Evolutionary conservation across 768 basidiomycete genomes (phyloP).

Genomic region (Tulasnella sp.): DNA sequence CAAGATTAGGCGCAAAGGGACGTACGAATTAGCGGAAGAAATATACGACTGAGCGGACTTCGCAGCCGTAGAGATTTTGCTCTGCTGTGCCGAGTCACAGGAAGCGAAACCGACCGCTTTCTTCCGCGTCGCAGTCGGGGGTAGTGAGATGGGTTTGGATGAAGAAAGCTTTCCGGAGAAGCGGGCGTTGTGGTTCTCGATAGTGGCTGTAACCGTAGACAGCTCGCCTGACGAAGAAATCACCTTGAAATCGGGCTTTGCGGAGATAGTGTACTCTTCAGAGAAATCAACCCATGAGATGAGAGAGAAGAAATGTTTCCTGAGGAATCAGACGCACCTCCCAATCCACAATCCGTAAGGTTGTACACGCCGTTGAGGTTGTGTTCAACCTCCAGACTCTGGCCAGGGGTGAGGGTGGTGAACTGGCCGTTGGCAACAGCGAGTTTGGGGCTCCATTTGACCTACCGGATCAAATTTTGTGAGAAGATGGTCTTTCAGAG

Average conservation of each 20-base stretch:
- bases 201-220: background rate
- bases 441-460: background rate
- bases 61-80: background rate
- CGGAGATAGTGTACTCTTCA: conserved; percentile 1
- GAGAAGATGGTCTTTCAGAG: background rate
- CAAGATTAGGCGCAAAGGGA: background rate
- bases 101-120: background rate
- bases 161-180: conserved; percentile 4
- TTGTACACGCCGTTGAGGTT: conserved; percentile 14
- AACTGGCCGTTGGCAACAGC: background rate
- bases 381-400: background rate
- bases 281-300: background rate
- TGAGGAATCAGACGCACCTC: background rate
- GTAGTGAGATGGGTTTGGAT: background rate
- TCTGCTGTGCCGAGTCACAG: background rate
- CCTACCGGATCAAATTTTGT: background rate
- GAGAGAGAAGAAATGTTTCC: background rate
- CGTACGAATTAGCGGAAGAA: background rate
- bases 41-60: conserved; percentile 4
- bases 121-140: background rate
- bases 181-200: background rate
- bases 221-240: background rate
- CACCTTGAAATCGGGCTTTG: background rate
- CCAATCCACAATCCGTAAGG: conserved; percentile 4
- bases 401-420: conserved; percentile 2